Evolutionary conservation across 2,329 filamentous ascomycete species (phyloP).

Genomic region (Triangularia setosa): DNA sequence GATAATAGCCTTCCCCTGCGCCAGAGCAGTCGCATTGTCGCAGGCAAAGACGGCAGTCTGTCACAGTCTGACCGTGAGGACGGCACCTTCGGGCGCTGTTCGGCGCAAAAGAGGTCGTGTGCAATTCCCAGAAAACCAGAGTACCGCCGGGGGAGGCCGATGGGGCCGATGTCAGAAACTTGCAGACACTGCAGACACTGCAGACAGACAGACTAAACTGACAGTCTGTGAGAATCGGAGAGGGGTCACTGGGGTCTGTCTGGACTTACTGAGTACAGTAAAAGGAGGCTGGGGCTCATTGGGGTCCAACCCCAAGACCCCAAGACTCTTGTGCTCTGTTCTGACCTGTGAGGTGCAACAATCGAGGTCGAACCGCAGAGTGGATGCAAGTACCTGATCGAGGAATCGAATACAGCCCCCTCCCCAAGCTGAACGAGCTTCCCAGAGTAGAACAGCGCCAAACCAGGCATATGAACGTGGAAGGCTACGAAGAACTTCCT

Average conservation of each 20-base stretch:
- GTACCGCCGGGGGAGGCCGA: conserved; percentile 5
- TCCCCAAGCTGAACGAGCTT: conserved; percentile 3
- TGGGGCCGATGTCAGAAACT: conserved; percentile 1
- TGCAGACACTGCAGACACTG: neutral
- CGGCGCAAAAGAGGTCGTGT: conserved; percentile 8
- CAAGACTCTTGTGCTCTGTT: neutral
- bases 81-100: conserved; percentile 6
- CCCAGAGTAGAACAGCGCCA: conserved; percentile 7
- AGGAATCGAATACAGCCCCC: conserved; percentile 8
- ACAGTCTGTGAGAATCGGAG: neutral
- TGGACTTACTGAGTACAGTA: neutral
- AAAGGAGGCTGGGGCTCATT: neutral
- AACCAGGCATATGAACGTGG: neutral
- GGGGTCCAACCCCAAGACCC: neutral
- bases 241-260: neutral
- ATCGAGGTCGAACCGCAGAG: neutral
- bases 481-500: neutral
- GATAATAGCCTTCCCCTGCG: conserved; percentile 5
- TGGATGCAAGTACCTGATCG: conserved; percentile 2
- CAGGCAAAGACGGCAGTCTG: conserved; percentile 10
- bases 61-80: conserved; percentile 8
- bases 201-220: too few species aligned
- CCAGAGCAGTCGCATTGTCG: too few species aligned
- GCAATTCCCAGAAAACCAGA: conserved; percentile 2
- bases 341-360: neutral